A percentile compares a stretch with the other conserved stretches of the same genome.
phyloP scores from a whole-genome alignment of 371 early-diverging fungal species.

The Mortierella sp. region DNA sequence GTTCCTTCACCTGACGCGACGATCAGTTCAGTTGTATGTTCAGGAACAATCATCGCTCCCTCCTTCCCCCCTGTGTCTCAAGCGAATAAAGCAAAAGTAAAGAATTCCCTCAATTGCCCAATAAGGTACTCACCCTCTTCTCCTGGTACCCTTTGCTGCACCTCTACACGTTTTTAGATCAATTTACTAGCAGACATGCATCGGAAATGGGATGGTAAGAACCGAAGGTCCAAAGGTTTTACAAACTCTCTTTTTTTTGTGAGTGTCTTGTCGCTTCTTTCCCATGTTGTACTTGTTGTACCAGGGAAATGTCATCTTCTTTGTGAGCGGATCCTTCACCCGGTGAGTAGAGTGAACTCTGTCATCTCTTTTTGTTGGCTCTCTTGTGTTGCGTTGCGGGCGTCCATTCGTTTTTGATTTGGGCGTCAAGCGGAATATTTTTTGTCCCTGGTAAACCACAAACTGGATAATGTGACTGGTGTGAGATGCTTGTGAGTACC shows the following conservation, averaged over 20 bases:
- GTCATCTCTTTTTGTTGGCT: neutral
- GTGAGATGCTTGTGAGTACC: neutral
- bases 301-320: neutral
- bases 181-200: neutral
- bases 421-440: conserved; percentile 8
- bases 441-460: neutral
- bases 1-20: neutral
- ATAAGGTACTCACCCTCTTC: neutral
- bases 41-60: conserved; percentile 12
- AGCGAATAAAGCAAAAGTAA: neutral
- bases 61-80: neutral
- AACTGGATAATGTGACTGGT: neutral
- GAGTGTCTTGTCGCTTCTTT: neutral
- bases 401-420: neutral
- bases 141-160: neutral
- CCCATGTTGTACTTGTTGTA: neutral
- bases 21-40: neutral
- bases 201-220: neutral
- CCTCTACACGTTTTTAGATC: neutral
- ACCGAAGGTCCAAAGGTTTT: neutral
- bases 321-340: neutral
- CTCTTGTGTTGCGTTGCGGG: neutral
- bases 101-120: neutral
- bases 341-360: neutral
- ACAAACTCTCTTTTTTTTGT: neutral